Evolutionary conservation across 23 red algal genomes (phyloP), one percentile per base, ranked within the genome.

Genomic region (Gracilaria gracilis): DNA sequence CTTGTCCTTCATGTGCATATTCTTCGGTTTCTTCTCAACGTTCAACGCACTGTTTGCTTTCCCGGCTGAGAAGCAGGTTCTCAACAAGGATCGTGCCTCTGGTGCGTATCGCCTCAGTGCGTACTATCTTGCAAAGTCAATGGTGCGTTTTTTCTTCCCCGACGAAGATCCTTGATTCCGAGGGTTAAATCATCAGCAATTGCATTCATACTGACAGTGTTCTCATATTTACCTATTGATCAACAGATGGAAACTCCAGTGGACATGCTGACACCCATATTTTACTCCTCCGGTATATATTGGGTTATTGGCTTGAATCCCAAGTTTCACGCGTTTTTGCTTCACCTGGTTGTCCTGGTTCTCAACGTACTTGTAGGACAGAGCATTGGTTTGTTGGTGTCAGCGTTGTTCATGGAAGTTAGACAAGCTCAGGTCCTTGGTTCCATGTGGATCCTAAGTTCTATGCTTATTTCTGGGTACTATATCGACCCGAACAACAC

Each of bases 121-220:
- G 4, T 98, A 96, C 49, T 98, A 96, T 57, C 78, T 95, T 59
- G 97, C 93, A 17, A 98, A 98, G 83, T 89, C 89, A 25, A 85
- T 92, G 34, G 88, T 88, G 36, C 46, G 84, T 67, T 4, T 42
- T 46, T 77, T 77, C 13, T 50, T 28, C 31, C 32, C 24, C 8
- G 29, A 62, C 28, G 7, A 64, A 64, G 11, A 9, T 31, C 24
- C 59, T 64, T 27, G 17, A 9, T 4, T 64, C 24, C n/a, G n/a
- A n/a, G n/a, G n/a, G n/a, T n/a, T n/a, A n/a, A n/a, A n/a, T n/a
- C n/a, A n/a, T n/a, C n/a, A n/a, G n/a, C n/a, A n/a, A n/a, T n/a
- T n/a, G n/a, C n/a, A n/a, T n/a, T n/a, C n/a, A 24, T 31, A 31
- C 48, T 36, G 53, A 65, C 79, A 53, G 12, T 50, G 7, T 66